phyloP scores from a whole-genome alignment of 1,139 yeast species.

The Yamadazyma diospyri region DNA sequence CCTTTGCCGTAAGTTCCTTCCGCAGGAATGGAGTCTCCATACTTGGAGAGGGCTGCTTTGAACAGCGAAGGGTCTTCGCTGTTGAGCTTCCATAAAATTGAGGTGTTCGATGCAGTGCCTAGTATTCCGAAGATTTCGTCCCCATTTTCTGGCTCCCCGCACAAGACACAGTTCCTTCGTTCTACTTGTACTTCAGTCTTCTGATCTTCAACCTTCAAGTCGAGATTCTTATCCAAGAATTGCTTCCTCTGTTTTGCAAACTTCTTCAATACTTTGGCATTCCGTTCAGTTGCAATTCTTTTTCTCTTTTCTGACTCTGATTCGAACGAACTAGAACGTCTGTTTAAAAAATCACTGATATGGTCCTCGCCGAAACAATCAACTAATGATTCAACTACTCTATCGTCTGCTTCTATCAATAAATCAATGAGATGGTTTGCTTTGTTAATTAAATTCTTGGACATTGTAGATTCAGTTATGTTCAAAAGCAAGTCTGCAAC shows the following conservation, averaged over 20 bases:
- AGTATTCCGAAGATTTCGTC: conserved; percentile 54
- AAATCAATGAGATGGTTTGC: conserved; percentile 54
- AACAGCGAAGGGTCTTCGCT: conserved; percentile 11
- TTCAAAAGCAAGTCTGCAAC: conserved; percentile 52
- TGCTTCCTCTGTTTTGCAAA: conserved; percentile 41
- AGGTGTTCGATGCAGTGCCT: conserved; percentile 32
- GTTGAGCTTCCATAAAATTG: conserved; percentile 51
- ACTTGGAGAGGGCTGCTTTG: conserved; percentile 24
- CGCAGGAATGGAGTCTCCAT: conserved; percentile 18
- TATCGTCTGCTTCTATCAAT: conserved; percentile 45
- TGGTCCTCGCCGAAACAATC: conserved; percentile 58
- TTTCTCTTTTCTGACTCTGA: conserved; percentile 44
- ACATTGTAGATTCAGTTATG: conserved; percentile 48
- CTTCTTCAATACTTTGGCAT: conserved; percentile 37
- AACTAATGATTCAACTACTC: conserved; percentile 47
- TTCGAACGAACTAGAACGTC: conserved; percentile 24
- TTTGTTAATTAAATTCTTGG: conserved; percentile 46
- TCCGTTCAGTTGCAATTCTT: conserved; percentile 36
- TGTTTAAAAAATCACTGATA: conserved; percentile 37
- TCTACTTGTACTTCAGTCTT: conserved; percentile 11
- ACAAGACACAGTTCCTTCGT: conserved; percentile 54
- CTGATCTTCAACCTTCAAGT: conserved; percentile 11
- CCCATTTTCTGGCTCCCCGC: conserved; percentile 55
- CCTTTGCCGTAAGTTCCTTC: conserved; percentile 26
- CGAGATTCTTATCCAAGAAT: conserved; percentile 31